Base-by-base conservation (phyloP, 345 rosid genomes). In the Hypericum androsaemum region DNA sequence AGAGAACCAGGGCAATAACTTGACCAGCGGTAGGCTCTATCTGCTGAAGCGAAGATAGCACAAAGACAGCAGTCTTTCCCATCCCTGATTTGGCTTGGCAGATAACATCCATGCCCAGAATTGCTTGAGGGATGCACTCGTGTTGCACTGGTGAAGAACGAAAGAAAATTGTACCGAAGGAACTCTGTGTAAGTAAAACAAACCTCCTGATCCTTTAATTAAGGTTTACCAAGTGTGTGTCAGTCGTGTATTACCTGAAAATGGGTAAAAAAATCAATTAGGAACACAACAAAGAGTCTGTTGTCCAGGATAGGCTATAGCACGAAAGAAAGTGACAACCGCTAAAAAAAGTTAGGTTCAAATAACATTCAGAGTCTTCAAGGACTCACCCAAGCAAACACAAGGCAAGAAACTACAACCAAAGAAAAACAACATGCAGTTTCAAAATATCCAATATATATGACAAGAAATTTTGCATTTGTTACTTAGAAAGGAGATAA, bases 1-100 rank as follows among this genome's bases (percentile, higher is more conserved):
- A 92, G 37, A 92, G 66, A 61, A 92, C 77, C 61, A 92, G 94
- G 8, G 98, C 95, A 66, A 81, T 68, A 61, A 88, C 98, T 79
- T 92, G 97, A 15, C 97, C 98, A 12, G 89, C 71, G 56, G 80
- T 72, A 0, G 95, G 95, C 40, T 92, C 98, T 36, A 89, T 92
- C 61, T 92, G 98, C 66, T 92, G 98, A 12, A 88, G 75, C 39
- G 89, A 64, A 5, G 98, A 92, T 5, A 92, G 73, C 41, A 92
- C 94, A 73, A 92, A 92, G 42, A 88, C 97, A 39, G 97, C 98
- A 42, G 97, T 92, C 77, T 92, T 88, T 6, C 98, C 98, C 98
- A 92, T 92, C 40, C 98, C 98, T 50, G 97, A 92, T 66, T 92
- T 92, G 9, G 98, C 98, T 88, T 92, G 98, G 66, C 97, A 92